Percentiles rank a stretch among this genome's conserved stretches.
These are phyloP conservation scores for Tetraselmis striata DNA, from an alignment of 139 green algal genomes.

Conservation along the genomic window DNA sequence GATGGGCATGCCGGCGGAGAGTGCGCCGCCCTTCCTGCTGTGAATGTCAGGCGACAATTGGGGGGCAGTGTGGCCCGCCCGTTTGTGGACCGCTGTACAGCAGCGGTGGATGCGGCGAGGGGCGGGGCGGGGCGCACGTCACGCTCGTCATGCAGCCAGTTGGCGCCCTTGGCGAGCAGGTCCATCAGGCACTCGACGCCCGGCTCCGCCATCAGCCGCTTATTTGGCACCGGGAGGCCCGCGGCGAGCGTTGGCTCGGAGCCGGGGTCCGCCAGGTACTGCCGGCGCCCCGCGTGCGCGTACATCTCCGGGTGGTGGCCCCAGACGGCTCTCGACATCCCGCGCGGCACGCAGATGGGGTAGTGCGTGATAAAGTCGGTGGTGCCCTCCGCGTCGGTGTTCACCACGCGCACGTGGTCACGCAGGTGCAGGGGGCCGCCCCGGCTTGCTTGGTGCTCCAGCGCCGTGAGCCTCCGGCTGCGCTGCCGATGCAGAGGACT, in stretches of 20 bases:
- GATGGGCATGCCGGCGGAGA: no score
- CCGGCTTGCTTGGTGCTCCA: no score
- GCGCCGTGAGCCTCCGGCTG: no score
- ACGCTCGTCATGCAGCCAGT: neutral
- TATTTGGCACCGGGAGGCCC: neutral
- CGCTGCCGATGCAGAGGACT: no score
- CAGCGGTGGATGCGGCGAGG: no score
- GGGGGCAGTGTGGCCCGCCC: no score
- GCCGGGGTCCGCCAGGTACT: neutral
- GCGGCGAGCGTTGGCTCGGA: neutral
- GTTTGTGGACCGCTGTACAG: no score
- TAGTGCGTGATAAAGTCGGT: neutral
- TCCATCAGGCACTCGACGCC: neutral
- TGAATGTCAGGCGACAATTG: no score
- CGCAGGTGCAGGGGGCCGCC: neutral
- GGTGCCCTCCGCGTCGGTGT: neutral
- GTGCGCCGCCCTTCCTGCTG: no score
- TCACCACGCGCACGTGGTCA: neutral
- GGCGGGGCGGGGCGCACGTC: no score
- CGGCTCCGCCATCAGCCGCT: neutral
- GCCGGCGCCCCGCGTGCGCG: neutral
- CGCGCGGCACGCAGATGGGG: neutral
- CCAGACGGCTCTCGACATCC: neutral
- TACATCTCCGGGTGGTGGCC: neutral
- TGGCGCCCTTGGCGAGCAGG: neutral